phyloP scores from a whole-genome alignment of 129 eudicot species.

The Gnaphalium uliginosum region DNA sequence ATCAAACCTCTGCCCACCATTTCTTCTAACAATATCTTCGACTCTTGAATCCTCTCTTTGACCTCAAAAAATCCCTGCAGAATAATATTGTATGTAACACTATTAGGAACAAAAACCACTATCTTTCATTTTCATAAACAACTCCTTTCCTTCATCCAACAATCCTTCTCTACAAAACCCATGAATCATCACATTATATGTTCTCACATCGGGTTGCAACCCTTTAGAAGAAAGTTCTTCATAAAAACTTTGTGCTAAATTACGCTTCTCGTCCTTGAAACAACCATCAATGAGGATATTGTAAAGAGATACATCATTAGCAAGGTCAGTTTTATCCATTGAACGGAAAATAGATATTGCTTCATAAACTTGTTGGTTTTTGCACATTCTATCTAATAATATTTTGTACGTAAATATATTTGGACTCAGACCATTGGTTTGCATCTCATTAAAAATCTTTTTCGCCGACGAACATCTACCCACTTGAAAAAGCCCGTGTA shows the following conservation, averaged over 20 bases:
- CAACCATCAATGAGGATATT: constrained; percentile 21
- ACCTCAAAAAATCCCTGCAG: constrained; percentile 8
- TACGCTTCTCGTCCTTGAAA: constrained; percentile 23
- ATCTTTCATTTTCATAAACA: constrained; percentile 11
- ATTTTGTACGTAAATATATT: not conserved
- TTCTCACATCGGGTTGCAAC: constrained; percentile 11
- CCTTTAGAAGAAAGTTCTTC: constrained; percentile 9
- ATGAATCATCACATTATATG: constrained; percentile 17
- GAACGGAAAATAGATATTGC: not conserved
- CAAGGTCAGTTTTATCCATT: not conserved
- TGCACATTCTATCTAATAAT: constrained; percentile 10
- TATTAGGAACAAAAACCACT: constrained; percentile 23
- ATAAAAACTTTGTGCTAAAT: constrained; percentile 11
- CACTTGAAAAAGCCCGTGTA: constrained; percentile 1
- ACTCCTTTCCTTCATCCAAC: constrained; percentile 9
- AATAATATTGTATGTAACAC: constrained; percentile 13
- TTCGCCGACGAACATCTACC: constrained; percentile 17
- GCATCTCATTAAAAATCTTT: constrained; percentile 13
- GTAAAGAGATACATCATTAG: not conserved
- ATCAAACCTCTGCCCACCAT: not conserved
- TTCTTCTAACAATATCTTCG: not conserved
- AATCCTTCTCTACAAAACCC: constrained; percentile 9
- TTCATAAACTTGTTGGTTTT: constrained; percentile 4
- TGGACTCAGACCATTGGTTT: not conserved
- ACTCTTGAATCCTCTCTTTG: constrained; percentile 1